phyloP scores from a whole-genome alignment of 2,329 filamentous ascomycete genomes.

The Ceratocystis huliohia region DNA sequence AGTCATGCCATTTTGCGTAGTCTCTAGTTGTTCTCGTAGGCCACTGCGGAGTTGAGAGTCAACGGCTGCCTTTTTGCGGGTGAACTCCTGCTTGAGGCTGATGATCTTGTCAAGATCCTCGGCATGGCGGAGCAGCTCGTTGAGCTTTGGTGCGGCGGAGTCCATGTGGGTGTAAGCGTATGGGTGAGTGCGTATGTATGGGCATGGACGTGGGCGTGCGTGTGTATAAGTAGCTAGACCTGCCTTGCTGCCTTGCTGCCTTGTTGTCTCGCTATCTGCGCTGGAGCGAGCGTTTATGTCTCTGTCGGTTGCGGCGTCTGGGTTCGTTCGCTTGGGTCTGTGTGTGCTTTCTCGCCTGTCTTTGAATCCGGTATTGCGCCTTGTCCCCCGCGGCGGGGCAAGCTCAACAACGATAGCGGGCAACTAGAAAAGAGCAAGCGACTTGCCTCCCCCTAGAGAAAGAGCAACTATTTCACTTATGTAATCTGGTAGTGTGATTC shows the following conservation, averaged over 20 bases:
- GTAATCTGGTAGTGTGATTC: too few species aligned
- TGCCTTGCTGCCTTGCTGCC: neutral
- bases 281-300: too few species aligned
- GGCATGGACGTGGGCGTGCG: neutral
- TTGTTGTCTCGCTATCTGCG: neutral
- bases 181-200: neutral
- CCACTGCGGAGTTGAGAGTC: slow-evolving; percentile 82
- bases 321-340: neutral
- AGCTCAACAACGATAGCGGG: too few species aligned
- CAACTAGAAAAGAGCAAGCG: too few species aligned
- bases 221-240: neutral
- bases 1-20: slow-evolving; percentile 84
- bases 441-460: too few species aligned
- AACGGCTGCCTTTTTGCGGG: slow-evolving; percentile 81
- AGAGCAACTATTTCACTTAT: too few species aligned
- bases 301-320: too few species aligned
- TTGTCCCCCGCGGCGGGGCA: too few species aligned
- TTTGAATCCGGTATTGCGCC: neutral
- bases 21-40: slow-evolving; percentile 82
- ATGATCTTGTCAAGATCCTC: slow-evolving; percentile 96
- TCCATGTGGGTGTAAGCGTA: slow-evolving; percentile 38
- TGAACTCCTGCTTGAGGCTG: slow-evolving; percentile 79
- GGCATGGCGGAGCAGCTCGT: slow-evolving; percentile 84
- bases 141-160: slow-evolving; percentile 63
- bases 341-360: neutral